A percentile compares a stretch with the other conserved stretches of the same genome.
Evolutionary conservation across 2,329 filamentous ascomycete species (phyloP).

Genomic region (Dothidotthia symphoricarpi): DNA sequence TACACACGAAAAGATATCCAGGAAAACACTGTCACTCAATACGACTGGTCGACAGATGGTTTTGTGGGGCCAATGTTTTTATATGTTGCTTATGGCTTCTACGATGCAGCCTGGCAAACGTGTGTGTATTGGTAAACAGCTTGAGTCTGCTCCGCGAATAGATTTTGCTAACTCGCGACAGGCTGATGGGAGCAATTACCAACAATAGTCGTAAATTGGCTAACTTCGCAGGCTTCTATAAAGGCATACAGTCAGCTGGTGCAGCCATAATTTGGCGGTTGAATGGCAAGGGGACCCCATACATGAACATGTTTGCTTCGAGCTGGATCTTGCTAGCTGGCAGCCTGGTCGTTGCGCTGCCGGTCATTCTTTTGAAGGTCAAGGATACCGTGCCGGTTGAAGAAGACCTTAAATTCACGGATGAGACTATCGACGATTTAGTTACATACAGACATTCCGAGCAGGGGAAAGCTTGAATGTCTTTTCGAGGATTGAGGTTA

Average conservation of each 20-base stretch:
- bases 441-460: not conserved
- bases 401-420: slow-evolving; percentile 77
- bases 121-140: slow-evolving; percentile 81
- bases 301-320: slow-evolving; percentile 67
- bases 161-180: slow-evolving; percentile 38
- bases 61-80: slow-evolving; percentile 80
- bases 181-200: slow-evolving; percentile 85
- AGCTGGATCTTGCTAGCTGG: slow-evolving; percentile 72
- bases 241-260: slow-evolving; percentile 79
- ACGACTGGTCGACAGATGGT: slow-evolving; percentile 64
- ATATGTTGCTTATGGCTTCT: slow-evolving; percentile 84
- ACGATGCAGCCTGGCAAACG: slow-evolving; percentile 85
- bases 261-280: slow-evolving; percentile 70
- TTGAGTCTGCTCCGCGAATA: too few species aligned
- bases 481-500: too few species aligned
- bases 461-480: not conserved
- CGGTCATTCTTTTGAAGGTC: slow-evolving; percentile 73
- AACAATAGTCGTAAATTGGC: slow-evolving; percentile 87
- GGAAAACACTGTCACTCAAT: too few species aligned
- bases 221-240: slow-evolving; percentile 86
- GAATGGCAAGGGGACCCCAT: slow-evolving; percentile 57
- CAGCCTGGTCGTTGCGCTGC: slow-evolving; percentile 70
- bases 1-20: slow-evolving; percentile 46
- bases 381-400: slow-evolving; percentile 64
- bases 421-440: slow-evolving; percentile 59